Base-by-base conservation (phyloP, 2,329 filamentous ascomycete genomes). In the Colletotrichum liaoningense region DNA sequence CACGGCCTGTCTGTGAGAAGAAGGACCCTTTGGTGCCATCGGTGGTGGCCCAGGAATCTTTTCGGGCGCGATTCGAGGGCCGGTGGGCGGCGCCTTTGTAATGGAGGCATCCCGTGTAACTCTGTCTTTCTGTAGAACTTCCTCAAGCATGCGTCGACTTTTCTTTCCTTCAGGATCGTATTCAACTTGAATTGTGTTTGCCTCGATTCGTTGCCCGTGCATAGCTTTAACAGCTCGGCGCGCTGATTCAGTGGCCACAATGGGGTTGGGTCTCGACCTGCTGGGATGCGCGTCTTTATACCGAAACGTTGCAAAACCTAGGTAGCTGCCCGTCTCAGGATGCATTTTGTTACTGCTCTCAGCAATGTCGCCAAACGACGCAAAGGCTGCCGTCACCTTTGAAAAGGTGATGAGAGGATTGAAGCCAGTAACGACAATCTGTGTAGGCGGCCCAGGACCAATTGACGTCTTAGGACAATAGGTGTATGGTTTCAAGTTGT, bases 391-490 rank as follows among this genome's bases (percentile, higher is more conserved):
- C 22, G 90, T 90, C 63, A 98, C 89, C 78, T 94, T 94, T 68
- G 91, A 89, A 78, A 97, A 94, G 14, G 94, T 90, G 54, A 94
- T 93, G 76, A 98, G 86, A 7, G 96, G 95, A 82, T 98, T 97
- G 81, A 98, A 98, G n/a, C 95, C 95, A n/a, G 92, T 95, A 24
- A 98, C 95, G 4, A 98, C 93, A 62, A 99, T 91, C 81, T 98
- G 95, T 2, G 93, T 95, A 2, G 97, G 94, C 16, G 96, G 96
- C 0, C 95, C 95, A 28, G 95, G 94, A 0, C 95, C 96, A 77
- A 97, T 91, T 2, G 96, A 97, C 5, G 94, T 95, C 78, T 91
- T 91, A 5, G 92, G 85, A 80, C 98, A 95, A 83, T 95, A 97
- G 30, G 90, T 84, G 82, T 97, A 98, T 26, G 93, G 93, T 80